Evolutionary conservation across 805 yeast genomes (phyloP), one percentile per base, ranked within the genome.

Genomic region (Starmerella khaoyaiensis): DNA sequence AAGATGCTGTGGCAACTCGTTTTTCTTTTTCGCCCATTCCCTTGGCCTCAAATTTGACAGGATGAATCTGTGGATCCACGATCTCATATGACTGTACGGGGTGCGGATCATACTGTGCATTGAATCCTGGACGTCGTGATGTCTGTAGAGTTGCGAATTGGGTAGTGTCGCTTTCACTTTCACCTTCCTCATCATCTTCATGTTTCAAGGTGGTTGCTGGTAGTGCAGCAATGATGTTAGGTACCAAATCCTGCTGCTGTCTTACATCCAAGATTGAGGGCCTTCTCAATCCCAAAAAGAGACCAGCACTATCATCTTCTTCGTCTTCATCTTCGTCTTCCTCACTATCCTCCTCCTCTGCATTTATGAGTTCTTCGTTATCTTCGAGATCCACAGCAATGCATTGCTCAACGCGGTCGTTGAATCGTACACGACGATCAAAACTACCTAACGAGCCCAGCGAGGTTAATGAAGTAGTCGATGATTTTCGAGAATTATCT

Each of bases 381-480:
- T 39, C 50, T 10, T 46, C 53, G 2, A 49, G 51, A 40, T 69
- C 74, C 9, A 86, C 55, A 0, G 94, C 86, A 44, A 81, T 75
- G 58, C 98, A 90, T 58, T 90, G 99, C 56, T 83, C 86, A 22
- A 90, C 99, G 37, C 84, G 74, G 55, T 83, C 93, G 56, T 79
- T 90, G 61, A 90, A 90, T 59, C 86, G 97, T 44, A 90, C 86
- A 49, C 72, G 93, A 43, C 93, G 71, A 47, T 62, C 67, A 21
- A 42, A 4, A 27, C 44, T 41, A n/a, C 35, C 27, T 27, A 37
- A 28, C 22, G 48, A 40, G 4, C 24, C 21, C 21, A 6, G 26
- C 4, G 26, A 4, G 19, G 15, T 15, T 18, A 31, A 23, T 4
- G 26, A 21, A 12, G 27, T 7, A n/a, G 26, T 26, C 21, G 16